Percentiles rank a stretch among this genome's conserved stretches.
Conservation (phyloP, 305 asterid genomes). For the Fraxinus sp. region DNA sequence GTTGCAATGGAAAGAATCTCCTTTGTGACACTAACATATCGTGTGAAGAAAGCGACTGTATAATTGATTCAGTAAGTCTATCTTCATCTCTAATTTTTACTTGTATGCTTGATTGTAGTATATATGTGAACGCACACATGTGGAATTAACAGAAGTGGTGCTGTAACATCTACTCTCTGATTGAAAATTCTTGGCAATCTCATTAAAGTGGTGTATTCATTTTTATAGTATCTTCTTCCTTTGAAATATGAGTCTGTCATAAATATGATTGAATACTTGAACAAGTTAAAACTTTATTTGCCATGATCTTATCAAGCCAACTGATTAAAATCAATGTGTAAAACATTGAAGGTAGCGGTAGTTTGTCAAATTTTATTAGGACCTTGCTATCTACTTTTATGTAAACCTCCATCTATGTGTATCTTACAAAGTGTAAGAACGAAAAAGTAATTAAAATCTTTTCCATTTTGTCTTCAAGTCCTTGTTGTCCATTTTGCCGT, state of each 20-base stretch:
- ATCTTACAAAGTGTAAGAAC: background rate
- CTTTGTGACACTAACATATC: slow-evolving; percentile 34
- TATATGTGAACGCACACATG: slow-evolving; percentile 7
- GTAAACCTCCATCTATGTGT: background rate
- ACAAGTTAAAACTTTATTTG: background rate
- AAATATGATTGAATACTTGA: background rate
- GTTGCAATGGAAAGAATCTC: slow-evolving; percentile 72
- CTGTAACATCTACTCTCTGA: slow-evolving; percentile 21
- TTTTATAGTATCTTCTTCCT: background rate
- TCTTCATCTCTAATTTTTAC: slow-evolving; percentile 19
- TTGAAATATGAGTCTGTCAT: background rate
- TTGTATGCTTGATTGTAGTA: slow-evolving; percentile 19
- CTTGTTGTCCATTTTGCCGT: background rate
- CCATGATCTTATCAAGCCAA: background rate
- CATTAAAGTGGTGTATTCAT: slow-evolving; percentile 3
- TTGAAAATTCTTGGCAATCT: slow-evolving; percentile 10
- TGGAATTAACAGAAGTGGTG: slow-evolving; percentile 19
- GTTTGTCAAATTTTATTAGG: background rate
- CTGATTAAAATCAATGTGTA: background rate
- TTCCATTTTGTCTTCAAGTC: background rate
- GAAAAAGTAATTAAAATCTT: background rate
- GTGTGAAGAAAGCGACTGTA: slow-evolving; percentile 17
- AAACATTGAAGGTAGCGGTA: background rate
- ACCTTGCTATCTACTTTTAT: background rate
- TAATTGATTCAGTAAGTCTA: slow-evolving; percentile 17